Evolutionary conservation across 257 asterid species (phyloP), one percentile per base, ranked within the genome.

Genomic region (Leptodermis oblonga): DNA sequence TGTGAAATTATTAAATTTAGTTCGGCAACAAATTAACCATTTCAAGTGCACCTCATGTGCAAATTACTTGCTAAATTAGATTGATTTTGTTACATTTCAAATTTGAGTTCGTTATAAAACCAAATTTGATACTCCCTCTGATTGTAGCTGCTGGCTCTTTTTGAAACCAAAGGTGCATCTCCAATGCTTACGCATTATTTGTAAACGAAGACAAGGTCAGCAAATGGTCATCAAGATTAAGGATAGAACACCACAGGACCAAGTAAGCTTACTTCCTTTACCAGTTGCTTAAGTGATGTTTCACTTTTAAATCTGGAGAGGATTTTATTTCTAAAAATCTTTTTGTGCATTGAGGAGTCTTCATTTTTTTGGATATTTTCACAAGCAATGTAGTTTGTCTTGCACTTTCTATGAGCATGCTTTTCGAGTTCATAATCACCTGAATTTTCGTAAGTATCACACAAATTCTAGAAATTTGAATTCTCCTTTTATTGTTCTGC

Each of bases 231-330:
- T 75, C 69, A 14, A 80, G 71, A 82, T 71, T 80, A 85, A 77
- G 60, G 88, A 76, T 30, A 90, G 92, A 68, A 68, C 51, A 28
- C 95, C 95, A 69, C 81, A 80, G 56, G 73, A 62, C 89, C 85
- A 68, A 85, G 77, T 54, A 92, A 84, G 45, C 98, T 95, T 67
- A 89, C 78, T 34, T 78, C 84, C 65, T 86, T 86, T 64, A 90
- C 88, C 70, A 62, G 75, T 73, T 89, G 96, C 82, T 81, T 87
- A 52, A 86, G 82, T n/a, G 96, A 87, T 76, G 69, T 79, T 53
- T 88, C 94, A 58, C 76, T 74, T 26, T 72, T 72, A 68, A 92
- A 92, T 76, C 87, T 86, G 30, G 89, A 72, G 83, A 75, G 74
- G 68, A 92, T 92, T 81, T 52, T 78, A 51, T 51, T 67, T 76